Evolutionary conservation across 768 basidiomycete genomes (phyloP).

Genomic region (Termitomyces sp.): DNA sequence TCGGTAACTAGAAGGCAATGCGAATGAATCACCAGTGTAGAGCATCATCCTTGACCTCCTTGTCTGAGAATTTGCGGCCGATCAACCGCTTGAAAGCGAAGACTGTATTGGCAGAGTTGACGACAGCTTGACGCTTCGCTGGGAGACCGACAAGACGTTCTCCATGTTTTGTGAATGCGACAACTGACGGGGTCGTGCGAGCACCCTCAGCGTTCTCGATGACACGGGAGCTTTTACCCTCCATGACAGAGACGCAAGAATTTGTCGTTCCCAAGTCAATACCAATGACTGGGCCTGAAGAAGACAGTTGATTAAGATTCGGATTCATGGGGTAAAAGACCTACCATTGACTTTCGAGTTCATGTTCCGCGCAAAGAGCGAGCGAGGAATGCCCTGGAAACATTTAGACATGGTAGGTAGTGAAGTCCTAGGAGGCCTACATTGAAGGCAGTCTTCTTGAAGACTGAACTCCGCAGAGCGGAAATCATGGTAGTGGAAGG

Average conservation of each 20-base stretch:
- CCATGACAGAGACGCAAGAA: conserved; percentile 92
- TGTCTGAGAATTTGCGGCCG: conserved; percentile 88
- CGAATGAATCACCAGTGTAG: conserved; percentile 61
- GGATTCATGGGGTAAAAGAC: conserved; percentile 20
- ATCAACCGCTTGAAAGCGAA: conserved; percentile 94
- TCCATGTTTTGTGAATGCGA: conserved; percentile 98
- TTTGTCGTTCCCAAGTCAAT: conserved; percentile 96
- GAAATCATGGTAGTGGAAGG: conserved; percentile 69
- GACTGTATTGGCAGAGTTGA: conserved; percentile 91
- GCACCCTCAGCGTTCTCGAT: conserved; percentile 98
- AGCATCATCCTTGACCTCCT: conserved; percentile 90
- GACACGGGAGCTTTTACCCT: conserved; percentile 90
- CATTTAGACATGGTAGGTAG: conserved; percentile 1
- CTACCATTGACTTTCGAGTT: conserved; percentile 89
- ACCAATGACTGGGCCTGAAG: conserved; percentile 80
- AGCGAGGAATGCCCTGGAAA: conserved; percentile 58
- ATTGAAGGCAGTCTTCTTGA: conserved; percentile 50
- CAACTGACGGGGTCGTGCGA: conserved; percentile 96
- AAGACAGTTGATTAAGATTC: not conserved
- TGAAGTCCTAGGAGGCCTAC: conserved; percentile 34
- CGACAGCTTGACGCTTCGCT: conserved; percentile 95
- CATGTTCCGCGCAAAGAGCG: conserved; percentile 85
- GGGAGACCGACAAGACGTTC: conserved; percentile 95
- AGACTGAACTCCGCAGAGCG: conserved; percentile 51
- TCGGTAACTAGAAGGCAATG: not conserved